These are phyloP conservation scores for Trypanosoma boissoni DNA, from an alignment of 208 protist genomes.

Conservation along the genomic window DNA sequence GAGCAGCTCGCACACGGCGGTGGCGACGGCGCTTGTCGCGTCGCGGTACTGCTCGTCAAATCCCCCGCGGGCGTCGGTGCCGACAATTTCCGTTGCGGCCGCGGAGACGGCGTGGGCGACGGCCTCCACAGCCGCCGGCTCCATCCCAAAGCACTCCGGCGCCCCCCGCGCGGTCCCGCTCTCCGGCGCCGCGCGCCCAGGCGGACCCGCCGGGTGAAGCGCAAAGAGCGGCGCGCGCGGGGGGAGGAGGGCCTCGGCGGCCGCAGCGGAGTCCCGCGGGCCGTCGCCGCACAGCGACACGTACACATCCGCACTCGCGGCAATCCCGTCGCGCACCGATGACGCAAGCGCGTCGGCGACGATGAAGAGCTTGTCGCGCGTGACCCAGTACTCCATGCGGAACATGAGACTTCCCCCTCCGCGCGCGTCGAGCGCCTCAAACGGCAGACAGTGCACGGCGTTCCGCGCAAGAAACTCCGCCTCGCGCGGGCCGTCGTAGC, in stretches of 20 bases:
- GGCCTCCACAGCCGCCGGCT: constrained; percentile 27
- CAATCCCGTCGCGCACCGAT: constrained; percentile 57
- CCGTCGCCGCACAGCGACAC: constrained; percentile 5
- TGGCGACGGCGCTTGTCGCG: constrained; percentile 36
- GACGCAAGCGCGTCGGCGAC: constrained; percentile 53
- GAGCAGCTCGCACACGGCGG: constrained; percentile 65
- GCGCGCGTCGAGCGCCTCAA: constrained; percentile 53
- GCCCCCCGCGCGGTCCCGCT: neutral
- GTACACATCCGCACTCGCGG: constrained; percentile 29
- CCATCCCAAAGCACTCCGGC: constrained; percentile 40
- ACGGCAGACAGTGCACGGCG: constrained; percentile 85
- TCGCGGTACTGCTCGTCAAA: constrained; percentile 38
- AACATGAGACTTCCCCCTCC: constrained; percentile 20
- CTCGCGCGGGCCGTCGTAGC: constrained; percentile 54
- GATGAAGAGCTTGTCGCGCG: constrained; percentile 43
- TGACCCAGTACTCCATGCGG: constrained; percentile 58
- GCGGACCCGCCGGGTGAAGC: constrained; percentile 4
- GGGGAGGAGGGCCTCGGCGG: constrained; percentile 4
- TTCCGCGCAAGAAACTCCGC: constrained; percentile 50
- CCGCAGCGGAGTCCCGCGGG: neutral
- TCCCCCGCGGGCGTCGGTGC: neutral
- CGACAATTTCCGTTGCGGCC: constrained; percentile 43
- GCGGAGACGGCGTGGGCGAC: constrained; percentile 54
- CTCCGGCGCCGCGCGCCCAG: neutral
- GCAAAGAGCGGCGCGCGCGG: constrained; percentile 27